A percentile compares a stretch with the other conserved stretches of the same genome.
These are phyloP conservation scores for Trichoderma parareesei DNA, from an alignment of 495 filamentous ascomycete genomes.

Conservation along the genomic window DNA sequence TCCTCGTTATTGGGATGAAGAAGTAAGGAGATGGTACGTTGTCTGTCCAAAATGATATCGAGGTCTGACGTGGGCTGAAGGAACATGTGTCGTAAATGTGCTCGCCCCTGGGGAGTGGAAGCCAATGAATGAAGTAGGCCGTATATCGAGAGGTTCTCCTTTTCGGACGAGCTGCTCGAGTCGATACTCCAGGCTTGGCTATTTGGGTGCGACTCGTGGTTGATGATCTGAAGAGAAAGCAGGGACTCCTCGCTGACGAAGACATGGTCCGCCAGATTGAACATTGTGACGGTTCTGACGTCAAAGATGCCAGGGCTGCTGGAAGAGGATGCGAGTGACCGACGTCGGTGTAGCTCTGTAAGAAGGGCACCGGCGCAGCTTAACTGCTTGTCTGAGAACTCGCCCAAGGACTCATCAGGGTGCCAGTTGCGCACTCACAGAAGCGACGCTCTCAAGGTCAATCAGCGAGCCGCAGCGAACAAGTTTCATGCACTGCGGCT, in stretches of 20 bases:
- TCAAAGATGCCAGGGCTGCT: conserved; percentile 51
- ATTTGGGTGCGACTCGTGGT: conserved; percentile 77
- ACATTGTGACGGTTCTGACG: conserved; percentile 66
- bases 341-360: conserved; percentile 65
- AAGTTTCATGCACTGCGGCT: conserved; percentile 51
- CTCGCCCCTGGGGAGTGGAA: conserved; percentile 72
- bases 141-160: conserved; percentile 85
- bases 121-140: conserved; percentile 75
- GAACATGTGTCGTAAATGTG: conserved; percentile 71
- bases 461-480: conserved; percentile 65
- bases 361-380: conserved; percentile 85
- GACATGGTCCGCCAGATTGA: conserved; percentile 69
- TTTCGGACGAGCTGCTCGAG: conserved; percentile 58
- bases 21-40: conserved; percentile 60
- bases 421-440: conserved; percentile 18
- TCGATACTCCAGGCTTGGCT: conserved; percentile 71
- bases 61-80: conserved; percentile 68
- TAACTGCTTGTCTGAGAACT: conserved; percentile 21
- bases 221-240: conserved; percentile 75
- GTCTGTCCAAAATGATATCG: conserved; percentile 62
- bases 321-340: conserved; percentile 49
- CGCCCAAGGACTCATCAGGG: not conserved
- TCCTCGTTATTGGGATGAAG: conserved; percentile 60
- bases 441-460: conserved; percentile 62
- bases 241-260: conserved; percentile 77